These are phyloP conservation scores for Leccinum griseonigrum DNA, from an alignment of 1,284 basidiomycete species.

Conservation along the genomic window DNA sequence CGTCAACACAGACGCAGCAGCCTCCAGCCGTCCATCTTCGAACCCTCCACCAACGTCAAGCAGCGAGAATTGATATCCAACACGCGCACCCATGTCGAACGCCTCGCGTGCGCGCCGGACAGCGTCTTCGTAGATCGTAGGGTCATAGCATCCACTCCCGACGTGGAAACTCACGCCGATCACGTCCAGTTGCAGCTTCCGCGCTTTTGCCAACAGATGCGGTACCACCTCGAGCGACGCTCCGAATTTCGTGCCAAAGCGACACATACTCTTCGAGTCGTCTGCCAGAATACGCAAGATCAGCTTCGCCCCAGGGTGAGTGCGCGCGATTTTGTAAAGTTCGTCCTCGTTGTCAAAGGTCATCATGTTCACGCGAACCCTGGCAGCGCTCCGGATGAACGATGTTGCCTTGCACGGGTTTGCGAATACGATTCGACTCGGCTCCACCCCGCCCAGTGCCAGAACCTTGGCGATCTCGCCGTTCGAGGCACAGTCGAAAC, in stretches of 20 bases:
- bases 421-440: conserved; percentile 91
- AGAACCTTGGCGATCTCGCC: conserved; percentile 90
- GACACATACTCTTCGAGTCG: conserved; percentile 92
- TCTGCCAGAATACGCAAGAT: conserved; percentile 96
- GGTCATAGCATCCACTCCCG: conserved; percentile 95
- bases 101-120: conserved; percentile 79
- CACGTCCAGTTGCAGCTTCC: conserved; percentile 80
- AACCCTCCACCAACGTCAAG: conserved; percentile 97
- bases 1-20: conserved; percentile 73
- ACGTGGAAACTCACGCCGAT: conserved; percentile 98
- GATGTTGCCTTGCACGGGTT: conserved; percentile 98
- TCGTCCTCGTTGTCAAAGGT: conserved; percentile 99
- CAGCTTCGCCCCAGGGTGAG: conserved; percentile 82
- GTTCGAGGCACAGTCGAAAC: conserved; percentile 99
- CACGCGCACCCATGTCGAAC: conserved; percentile 85
- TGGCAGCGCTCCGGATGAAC: conserved; percentile 85
- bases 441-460: conserved; percentile 64
- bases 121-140: conserved; percentile 87
- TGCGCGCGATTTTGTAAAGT: conserved; percentile 89
- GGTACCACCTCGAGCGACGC: conserved; percentile 85
- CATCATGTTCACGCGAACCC: conserved; percentile 84
- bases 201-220: conserved; percentile 76
- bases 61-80: conserved; percentile 81
- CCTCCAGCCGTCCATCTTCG: conserved; percentile 86
- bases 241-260: conserved; percentile 97